Percentiles rank a stretch among this genome's conserved stretches.
phyloP scores from a whole-genome alignment of 2,329 filamentous ascomycete genomes.

The Aplosporella prunicola region DNA sequence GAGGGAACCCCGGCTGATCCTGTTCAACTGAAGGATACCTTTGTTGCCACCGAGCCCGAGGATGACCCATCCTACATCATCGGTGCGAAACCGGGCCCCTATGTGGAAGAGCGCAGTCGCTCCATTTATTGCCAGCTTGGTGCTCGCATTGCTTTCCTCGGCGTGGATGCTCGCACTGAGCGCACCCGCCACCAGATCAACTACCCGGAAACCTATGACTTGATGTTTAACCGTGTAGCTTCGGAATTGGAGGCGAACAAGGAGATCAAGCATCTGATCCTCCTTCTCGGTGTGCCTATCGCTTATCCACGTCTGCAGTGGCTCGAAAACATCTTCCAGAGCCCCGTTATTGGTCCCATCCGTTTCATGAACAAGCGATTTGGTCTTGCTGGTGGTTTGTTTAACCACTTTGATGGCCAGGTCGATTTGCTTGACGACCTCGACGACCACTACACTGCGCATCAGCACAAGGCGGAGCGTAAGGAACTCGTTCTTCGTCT shows the following conservation, averaged over 20 bases:
- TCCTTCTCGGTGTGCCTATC: conserved; percentile 64
- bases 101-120: conserved; percentile 52
- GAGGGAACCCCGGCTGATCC: conserved; percentile 52
- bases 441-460: conserved; percentile 73
- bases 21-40: conserved; percentile 64
- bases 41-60: conserved; percentile 50
- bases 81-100: conserved; percentile 60
- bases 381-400: conserved; percentile 72
- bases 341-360: conserved; percentile 78
- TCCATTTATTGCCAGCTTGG: conserved; percentile 56
- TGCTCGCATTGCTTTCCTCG: conserved; percentile 53
- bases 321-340: conserved; percentile 85
- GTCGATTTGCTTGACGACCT: conserved; percentile 57
- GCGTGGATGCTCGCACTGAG: conserved; percentile 54
- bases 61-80: conserved; percentile 70
- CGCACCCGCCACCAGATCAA: conserved; percentile 90
- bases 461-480: conserved; percentile 83
- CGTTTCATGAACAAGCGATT: conserved; percentile 87
- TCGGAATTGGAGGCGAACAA: conserved; percentile 44
- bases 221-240: conserved; percentile 49
- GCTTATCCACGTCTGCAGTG: conserved; percentile 70
- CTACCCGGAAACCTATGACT: conserved; percentile 57
- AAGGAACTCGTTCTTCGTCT: conserved; percentile 58
- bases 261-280: conserved; percentile 52
- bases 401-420: conserved; percentile 85